Base-by-base conservation (phyloP, 495 filamentous ascomycete species). In the Penicillium flavigenum region DNA sequence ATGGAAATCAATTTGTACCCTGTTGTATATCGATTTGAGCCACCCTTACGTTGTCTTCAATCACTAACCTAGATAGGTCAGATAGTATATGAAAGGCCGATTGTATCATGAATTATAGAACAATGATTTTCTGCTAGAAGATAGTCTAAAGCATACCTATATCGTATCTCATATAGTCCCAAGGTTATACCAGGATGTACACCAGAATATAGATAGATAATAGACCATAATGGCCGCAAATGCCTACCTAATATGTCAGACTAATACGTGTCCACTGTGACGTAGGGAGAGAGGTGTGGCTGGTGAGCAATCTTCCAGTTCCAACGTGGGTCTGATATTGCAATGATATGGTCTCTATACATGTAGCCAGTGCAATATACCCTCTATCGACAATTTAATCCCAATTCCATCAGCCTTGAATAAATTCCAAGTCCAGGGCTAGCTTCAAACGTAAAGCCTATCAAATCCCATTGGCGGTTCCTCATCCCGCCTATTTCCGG, bases 181-280 rank as follows among this genome's bases (percentile, higher is more conserved):
- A 36, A 16, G 4, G 31, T 34, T 34, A 12, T 32, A 34, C 11
- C 11, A 12, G 9, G 31, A 34, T 34, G 27, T 29, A 29, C 2
- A 29, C 27, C 29, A 31, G 12, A 12, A 36, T 26, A 26, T 46
- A 26, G 20, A 26, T 45, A 26, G 20, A 22, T 3, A 22, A 22
- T 22, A 26, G 43, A 9, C 9, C 19, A 3, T 11, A 3, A 14
- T 45, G 43, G 43, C 43, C 24, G 16, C 24, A 47, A 47, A 46
- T 46, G 27, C 8, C 44, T 14, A 46, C 44, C 20, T 45, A 5
- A 7, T 11, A 16, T 29, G 44, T 27, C 24, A 47, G 24, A 27
- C 16, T 29, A 44, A 22, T 44, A 47, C 45, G 34, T 51, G 48
- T 51, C 49, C 49, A 51, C 49, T 29, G 32, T 51, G 49, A 51